Base-by-base conservation (phyloP, 495 filamentous ascomycete species). In the Acidiella bohemica region DNA sequence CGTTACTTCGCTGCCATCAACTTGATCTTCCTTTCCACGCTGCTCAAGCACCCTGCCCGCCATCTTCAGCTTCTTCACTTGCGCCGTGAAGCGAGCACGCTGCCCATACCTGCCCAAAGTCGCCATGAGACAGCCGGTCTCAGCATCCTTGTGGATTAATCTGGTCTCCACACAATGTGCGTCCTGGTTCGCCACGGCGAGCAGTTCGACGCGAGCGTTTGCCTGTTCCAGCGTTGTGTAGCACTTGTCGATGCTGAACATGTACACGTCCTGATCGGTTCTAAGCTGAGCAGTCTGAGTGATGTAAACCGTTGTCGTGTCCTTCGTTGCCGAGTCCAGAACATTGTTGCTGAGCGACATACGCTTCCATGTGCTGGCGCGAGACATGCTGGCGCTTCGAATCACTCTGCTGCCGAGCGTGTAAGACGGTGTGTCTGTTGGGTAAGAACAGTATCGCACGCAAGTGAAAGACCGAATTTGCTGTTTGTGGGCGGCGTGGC, bases 241-340 rank as follows among this genome's bases (percentile, higher is more conserved):
- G 32, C 40, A 43, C 24, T 36, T 35, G 24, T 43, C 40, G 32
- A 43, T 26, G 12, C 40, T 27, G 20, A 43, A 36, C 40, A 43
- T 43, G 32, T 43, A 43, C 10, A 43, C 21, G 23, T 43, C 40
- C 7, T 30, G 23, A 19, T 43, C 40, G 32, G 24, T 11, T 5
- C 40, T 30, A 7, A 43, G 40, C 22, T 43, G 31, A 7, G 40
- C 40, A 4, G 40, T 37, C 19, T n/a, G 14, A 21, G 30, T 32
- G 19, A 43, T 5, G 32, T 35, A 43, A 10, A 43, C 4, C 2
- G 40, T 43, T 5, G 39, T 41, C 6, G 31, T 26, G 24, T 31
- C 23, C 7, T 10, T 10, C 23, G 28, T 3, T 11, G 18, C 19
- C 5, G n/a, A 28, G 16, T 37, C 34, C n/a, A 22, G 18, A 19